Evolutionary conservation across 495 filamentous ascomycete species (phyloP), one percentile per base, ranked within the genome.

Genomic region (Daldinia loculata): DNA sequence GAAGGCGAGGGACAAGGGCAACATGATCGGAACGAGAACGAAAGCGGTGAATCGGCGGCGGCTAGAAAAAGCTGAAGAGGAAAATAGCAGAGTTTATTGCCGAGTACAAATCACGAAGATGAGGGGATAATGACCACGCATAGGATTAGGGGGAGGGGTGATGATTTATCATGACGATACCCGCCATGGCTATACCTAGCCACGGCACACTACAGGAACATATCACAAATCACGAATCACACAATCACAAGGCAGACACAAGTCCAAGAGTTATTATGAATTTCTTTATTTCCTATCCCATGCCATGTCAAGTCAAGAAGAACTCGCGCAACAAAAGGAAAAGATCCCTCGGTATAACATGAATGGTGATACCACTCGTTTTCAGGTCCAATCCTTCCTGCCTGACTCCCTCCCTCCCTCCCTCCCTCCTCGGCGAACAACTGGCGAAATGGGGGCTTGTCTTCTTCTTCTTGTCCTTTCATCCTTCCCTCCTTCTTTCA

Each of bases 221-320:
- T 61, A 70, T 29, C 38, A 48, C 57, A 45, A 19, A 22, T 22
- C 17, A 56, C 53, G 29, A 56, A 30, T 26, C 14, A 51, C 29
- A 34, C 26, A 69, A 15, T n/a, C 65, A 52, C 38, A 36, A 53
- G 34, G 57, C 39, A 52, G 22, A 19, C 36, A 41, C 36, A 60
- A 30, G 11, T 38, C 27, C n/a, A 41, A n/a, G 45, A 27, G 27
- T 63, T 61, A 56, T 62, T 50, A 60, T 73, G 62, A 74, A 75
- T 71, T 72, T 74, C 60, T 76, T 75, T 68, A 75, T 78, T 73
- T 79, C 74, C 74, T 77, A 78, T 70, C 71, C 75, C 69, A 52
- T 43, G 50, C 78, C 74, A 71, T 73, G 66, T 65, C 36, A 43
- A 36, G 50, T 14, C 61, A 74, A 71, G 74, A 60, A 60, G 56